Evolutionary conservation across 768 basidiomycete genomes (phyloP).

Genomic region (Podaxis sp.): DNA sequence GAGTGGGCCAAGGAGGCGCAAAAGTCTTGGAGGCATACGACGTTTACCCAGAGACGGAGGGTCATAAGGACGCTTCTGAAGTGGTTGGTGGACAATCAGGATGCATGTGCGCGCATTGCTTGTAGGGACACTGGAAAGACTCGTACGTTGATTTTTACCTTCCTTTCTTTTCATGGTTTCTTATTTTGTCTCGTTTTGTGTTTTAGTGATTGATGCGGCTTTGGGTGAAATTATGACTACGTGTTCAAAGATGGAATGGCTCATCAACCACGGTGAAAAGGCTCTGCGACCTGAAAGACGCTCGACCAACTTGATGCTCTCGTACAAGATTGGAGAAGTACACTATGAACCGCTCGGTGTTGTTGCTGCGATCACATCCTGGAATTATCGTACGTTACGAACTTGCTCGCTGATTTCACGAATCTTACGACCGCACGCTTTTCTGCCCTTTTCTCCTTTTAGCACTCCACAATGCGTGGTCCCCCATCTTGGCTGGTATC

Average conservation of each 20-base stretch:
- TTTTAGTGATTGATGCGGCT: conserved; percentile 85
- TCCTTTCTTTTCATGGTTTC: neutral
- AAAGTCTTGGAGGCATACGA: conserved; percentile 66
- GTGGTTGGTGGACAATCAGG: conserved; percentile 93
- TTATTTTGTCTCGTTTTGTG: neutral
- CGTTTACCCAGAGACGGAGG: conserved; percentile 75
- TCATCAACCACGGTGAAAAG: conserved; percentile 81
- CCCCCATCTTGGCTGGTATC: conserved; percentile 87
- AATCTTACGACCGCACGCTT: neutral
- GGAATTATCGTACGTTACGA: conserved; percentile 77
- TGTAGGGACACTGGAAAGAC: conserved; percentile 97
- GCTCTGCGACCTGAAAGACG: conserved; percentile 73
- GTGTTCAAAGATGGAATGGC: conserved; percentile 91
- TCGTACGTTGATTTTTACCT: conserved; percentile 42
- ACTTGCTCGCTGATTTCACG: neutral
- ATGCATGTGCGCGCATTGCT: conserved; percentile 80
- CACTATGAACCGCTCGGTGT: conserved; percentile 92
- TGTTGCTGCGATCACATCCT: conserved; percentile 90
- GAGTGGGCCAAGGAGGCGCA: conserved; percentile 62
- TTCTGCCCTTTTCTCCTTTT: neutral
- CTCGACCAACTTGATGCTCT: conserved; percentile 61
- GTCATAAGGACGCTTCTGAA: conserved; percentile 85
- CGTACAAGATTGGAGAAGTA: conserved; percentile 76
- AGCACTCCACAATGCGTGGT: conserved; percentile 94
- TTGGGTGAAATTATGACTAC: conserved; percentile 96